Evolutionary conservation across 805 yeast genomes (phyloP).

Genomic region (Starmerella floricola): DNA sequence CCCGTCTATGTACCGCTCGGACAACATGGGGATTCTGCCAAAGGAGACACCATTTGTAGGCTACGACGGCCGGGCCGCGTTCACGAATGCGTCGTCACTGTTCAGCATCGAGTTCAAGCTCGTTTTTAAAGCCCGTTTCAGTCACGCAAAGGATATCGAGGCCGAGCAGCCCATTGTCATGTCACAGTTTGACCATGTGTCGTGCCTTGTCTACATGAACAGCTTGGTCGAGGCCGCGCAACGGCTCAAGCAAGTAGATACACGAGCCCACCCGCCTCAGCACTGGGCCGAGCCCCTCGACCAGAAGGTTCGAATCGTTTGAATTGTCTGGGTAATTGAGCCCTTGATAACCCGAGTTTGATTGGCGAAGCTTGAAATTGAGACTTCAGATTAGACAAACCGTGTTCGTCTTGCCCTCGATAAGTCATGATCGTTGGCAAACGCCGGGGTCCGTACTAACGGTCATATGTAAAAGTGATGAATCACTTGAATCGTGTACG

Average conservation of each 20-base stretch:
- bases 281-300: conserved; percentile 17
- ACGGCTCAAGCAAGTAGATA: conserved; percentile 21
- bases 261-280: conserved; percentile 17
- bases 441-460: too few species aligned
- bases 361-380: too few species aligned
- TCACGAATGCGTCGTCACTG: conserved; percentile 29
- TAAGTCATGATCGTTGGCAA: too few species aligned
- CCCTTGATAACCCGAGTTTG: too few species aligned
- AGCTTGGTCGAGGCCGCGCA: conserved; percentile 28
- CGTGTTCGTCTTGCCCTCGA: too few species aligned
- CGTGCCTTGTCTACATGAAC: conserved; percentile 28
- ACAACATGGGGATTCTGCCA: conserved; percentile 23
- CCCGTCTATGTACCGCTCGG: conserved; percentile 21
- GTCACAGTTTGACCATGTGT: conserved; percentile 30
- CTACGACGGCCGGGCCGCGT: conserved; percentile 26
- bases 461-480: too few species aligned
- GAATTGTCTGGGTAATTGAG: background rate
- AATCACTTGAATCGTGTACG: too few species aligned
- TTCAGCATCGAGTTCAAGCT: conserved; percentile 29
- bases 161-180: conserved; percentile 27
- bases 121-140: conserved; percentile 28
- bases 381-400: too few species aligned
- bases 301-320: conserved; percentile 5
- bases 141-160: conserved; percentile 32
- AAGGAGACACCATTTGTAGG: conserved; percentile 31